Evolutionary conservation across 2,329 filamentous ascomycete species (phyloP), one percentile per base, ranked within the genome.

Genomic region (Zymoseptoria brevis): DNA sequence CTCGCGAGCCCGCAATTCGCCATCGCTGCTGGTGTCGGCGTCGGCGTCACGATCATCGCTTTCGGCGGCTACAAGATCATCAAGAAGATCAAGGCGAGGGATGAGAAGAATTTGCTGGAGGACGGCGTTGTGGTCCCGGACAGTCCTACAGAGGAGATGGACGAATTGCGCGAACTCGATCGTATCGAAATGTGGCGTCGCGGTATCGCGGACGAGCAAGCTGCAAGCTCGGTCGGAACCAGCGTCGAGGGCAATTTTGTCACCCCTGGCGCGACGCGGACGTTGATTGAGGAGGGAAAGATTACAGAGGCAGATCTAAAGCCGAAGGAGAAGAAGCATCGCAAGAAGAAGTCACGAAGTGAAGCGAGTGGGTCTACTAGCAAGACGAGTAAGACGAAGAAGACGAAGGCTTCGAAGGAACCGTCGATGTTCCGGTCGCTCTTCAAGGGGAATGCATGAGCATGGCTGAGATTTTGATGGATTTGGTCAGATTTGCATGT

Each of bases 41-140:
- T 96, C 0, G 94, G 94, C 13, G 87, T 96, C n/a, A 97, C 94
- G 0, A 86, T 97, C 8, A 90, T 99, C 68, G 92, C 94, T 73
- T 90, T 99, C 61, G 94, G 94, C 57, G 93, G 94, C 4, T 97
- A 90, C 83, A 97, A 96, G 77, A 96, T 99, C 73, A 86, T 99
- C 75, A 95, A 96, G 80, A 87, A 86, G 67, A 89, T 97, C 65
- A 78, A 79, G 68, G 77, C 72, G 13, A 67, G 56, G 60, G 63
- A 52, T 2, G 61, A 61, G 57, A 24, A 19, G n/a, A 61, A 52
- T 24, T 57, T 64, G 8, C 45, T 64, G 3, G 57, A 62, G 48
- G 49, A n/a, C 11, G 54, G 54, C 13, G 57, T 51, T 51, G 58
- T 59, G 19, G 56, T 51, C 35, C 61, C 62, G 11, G 61, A 58